phyloP scores from a whole-genome alignment of 2,329 filamentous ascomycete species.

The Colletotrichum melonis region DNA sequence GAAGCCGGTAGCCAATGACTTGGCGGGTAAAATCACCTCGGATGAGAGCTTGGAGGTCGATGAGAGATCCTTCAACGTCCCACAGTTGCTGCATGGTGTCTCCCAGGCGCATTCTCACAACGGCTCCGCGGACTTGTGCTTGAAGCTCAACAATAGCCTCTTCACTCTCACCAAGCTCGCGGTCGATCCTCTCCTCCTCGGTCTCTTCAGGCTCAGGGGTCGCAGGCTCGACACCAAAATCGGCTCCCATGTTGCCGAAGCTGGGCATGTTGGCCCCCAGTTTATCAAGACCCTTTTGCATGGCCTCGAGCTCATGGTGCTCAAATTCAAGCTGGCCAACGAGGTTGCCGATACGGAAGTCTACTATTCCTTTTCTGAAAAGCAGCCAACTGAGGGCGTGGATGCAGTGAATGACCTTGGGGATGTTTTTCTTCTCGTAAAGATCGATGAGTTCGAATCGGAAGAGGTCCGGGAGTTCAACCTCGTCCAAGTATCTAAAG shows the following conservation, averaged over 20 bases:
- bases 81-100: slow-evolving; percentile 89
- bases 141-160: slow-evolving; percentile 81
- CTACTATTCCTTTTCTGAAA: slow-evolving; percentile 92
- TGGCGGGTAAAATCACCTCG: slow-evolving; percentile 90
- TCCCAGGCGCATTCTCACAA: slow-evolving; percentile 81
- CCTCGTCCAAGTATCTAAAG: slow-evolving; percentile 91
- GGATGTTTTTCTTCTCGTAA: slow-evolving; percentile 99
- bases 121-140: slow-evolving; percentile 84
- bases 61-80: slow-evolving; percentile 82
- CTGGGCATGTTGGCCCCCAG: slow-evolving; percentile 96
- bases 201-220: slow-evolving; percentile 85
- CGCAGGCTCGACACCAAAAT: slow-evolving; percentile 84
- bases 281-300: slow-evolving; percentile 96
- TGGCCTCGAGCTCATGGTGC: slow-evolving; percentile 95
- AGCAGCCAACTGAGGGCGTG: slow-evolving; percentile 98
- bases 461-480: slow-evolving; percentile 94
- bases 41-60: slow-evolving; percentile 87
- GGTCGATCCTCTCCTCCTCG: slow-evolving; percentile 87
- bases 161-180: slow-evolving; percentile 85
- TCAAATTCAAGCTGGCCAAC: slow-evolving; percentile 98
- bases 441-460: slow-evolving; percentile 96
- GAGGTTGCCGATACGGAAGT: slow-evolving; percentile 95
- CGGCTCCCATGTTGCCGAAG: slow-evolving; percentile 96
- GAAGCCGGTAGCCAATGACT: slow-evolving; percentile 81
- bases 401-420: slow-evolving; percentile 99